Evolutionary conservation across 148 eudicot genomes (phyloP), one percentile per base, ranked within the genome.

Genomic region (Pharnaceum exiguum): DNA sequence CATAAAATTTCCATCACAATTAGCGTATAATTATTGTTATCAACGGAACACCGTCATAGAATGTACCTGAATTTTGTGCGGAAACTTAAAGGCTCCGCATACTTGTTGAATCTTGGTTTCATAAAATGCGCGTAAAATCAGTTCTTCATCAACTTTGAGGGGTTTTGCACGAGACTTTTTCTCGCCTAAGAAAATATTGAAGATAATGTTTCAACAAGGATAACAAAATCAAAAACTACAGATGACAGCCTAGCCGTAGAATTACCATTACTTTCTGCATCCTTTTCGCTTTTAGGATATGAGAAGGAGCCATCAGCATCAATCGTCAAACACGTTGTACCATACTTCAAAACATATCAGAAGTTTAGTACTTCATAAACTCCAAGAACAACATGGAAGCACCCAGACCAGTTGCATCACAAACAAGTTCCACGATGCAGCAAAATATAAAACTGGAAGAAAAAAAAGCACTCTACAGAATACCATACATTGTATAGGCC

Each of bases 21-120:
- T 35, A 44, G 37, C 16, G 27, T 46, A 51, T 16, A 65, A 24
- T 4, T 18, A 28, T 25, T 45, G 30, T 37, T 46, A 42, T 16
- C 31, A 49, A 51, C 63, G 35, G 10, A 31, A 25, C 16, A 44
- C 54, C 44, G n/a, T n/a, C n/a, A n/a, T n/a, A 15, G 28, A 23
- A 47, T 29, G 21, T 75, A 82, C 99, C 95, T 93, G 99, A 66
- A 93, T 93, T 73, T 93, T 93, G 48, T 83, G 87, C 3, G 96
- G 96, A 55, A 94, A 89, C 56, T 69, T 75, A 50, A 94, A 94
- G 51, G 99, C 99, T 63, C 82, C 77, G 40, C 96, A 89, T 30
- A 84, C 90, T 65, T 83, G 95, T 74, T 89, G 99, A 61, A 93
- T 85, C 68, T 93, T 93, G 60, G 69, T 71, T 69, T 94, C 96